Evolutionary conservation across 2,329 filamentous ascomycete species (phyloP).

Genomic region (Sporothrix brunneoviolacea): DNA sequence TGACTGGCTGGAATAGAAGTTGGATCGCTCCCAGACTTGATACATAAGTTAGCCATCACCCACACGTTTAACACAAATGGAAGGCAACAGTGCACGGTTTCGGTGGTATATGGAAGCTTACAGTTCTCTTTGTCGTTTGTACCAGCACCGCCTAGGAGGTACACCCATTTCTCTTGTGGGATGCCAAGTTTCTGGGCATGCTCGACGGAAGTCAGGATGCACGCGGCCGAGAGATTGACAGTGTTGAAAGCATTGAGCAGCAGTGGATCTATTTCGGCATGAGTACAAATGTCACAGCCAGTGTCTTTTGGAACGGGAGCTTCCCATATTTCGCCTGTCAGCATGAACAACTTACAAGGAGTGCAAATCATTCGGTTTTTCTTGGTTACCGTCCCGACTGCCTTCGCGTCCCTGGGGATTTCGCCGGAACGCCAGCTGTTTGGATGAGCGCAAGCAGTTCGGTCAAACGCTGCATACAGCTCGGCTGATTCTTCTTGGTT

Average conservation of each 20-base stretch:
- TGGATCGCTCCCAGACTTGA: conserved; percentile 10
- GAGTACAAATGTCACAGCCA: too few species aligned
- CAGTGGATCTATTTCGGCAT: conserved; percentile 13
- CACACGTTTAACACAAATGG: not conserved
- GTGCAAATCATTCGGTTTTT: conserved; percentile 16
- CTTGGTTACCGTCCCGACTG: conserved; percentile 4
- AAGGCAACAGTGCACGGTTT: too few species aligned
- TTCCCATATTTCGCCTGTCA: too few species aligned
- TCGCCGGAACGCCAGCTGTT: conserved; percentile 14
- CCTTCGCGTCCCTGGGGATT: not conserved
- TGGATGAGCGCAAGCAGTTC: conserved; percentile 6
- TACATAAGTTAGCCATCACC: not conserved
- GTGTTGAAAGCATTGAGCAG: conserved; percentile 15
- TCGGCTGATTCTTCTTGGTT: conserved; percentile 12
- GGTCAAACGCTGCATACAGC: conserved; percentile 14
- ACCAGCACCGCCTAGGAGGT: conserved; percentile 11
- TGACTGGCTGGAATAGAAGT: conserved; percentile 11
- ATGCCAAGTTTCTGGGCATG: conserved; percentile 11
- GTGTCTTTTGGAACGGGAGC: too few species aligned
- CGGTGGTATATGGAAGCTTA: too few species aligned
- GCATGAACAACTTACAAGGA: conserved; percentile 7
- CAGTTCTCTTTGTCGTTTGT: conserved; percentile 12
- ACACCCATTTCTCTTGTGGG: conserved; percentile 7
- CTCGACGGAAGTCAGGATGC: conserved; percentile 13
- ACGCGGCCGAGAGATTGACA: conserved; percentile 13